A percentile compares a stretch with the other conserved stretches of the same genome.
These are phyloP conservation scores for Anethum foeniculum DNA, from an alignment of 140 eudicot species.

Conservation along the genomic window DNA sequence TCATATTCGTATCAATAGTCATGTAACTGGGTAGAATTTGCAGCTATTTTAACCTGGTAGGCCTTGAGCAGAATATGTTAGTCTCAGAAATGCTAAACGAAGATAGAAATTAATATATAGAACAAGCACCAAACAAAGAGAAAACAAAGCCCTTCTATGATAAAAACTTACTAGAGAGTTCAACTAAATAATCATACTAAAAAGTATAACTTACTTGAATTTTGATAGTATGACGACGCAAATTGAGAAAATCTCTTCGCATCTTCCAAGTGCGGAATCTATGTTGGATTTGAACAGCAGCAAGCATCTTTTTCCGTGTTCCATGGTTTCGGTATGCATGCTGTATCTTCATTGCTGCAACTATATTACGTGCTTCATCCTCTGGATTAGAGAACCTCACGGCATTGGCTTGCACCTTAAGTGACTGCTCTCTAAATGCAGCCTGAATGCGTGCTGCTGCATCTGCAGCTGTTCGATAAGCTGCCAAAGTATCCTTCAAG, in stretches of 20 bases:
- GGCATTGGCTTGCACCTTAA: conserved; percentile 49
- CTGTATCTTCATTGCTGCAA: conserved; percentile 96
- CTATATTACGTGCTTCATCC: conserved; percentile 65
- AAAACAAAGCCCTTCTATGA: neutral
- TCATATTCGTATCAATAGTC: neutral
- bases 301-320: conserved; percentile 52
- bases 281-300: conserved; percentile 79
- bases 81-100: neutral
- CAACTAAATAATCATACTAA: neutral
- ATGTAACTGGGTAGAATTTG: too few relatives aligned
- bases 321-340: conserved; percentile 75
- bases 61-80: neutral
- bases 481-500: conserved; percentile 79
- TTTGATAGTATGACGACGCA: conserved; percentile 74
- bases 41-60: neutral
- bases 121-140: neutral
- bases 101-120: neutral
- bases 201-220: conserved; percentile 57
- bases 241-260: conserved; percentile 63
- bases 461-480: conserved; percentile 94
- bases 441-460: conserved; percentile 96
- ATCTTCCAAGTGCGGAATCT: conserved; percentile 88
- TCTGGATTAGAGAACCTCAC: conserved; percentile 51
- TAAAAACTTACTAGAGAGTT: neutral
- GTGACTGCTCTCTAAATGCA: conserved; percentile 76